These are phyloP conservation scores for Diaporthe citri DNA, from an alignment of 2,329 filamentous ascomycete genomes.

Conservation along the genomic window DNA sequence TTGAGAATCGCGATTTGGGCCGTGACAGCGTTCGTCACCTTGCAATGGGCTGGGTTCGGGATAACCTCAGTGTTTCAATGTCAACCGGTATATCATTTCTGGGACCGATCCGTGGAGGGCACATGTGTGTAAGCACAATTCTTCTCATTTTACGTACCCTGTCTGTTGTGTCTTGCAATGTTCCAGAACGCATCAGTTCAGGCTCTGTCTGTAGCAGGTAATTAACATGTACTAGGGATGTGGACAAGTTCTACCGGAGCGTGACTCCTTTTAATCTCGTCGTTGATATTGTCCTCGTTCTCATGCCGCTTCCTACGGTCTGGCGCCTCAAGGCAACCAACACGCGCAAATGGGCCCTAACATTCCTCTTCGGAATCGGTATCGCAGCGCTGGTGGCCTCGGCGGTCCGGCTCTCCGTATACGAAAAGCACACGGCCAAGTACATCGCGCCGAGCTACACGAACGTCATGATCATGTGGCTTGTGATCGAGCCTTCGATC, in stretches of 20 bases:
- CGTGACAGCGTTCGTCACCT: constrained; percentile 23
- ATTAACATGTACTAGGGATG: neutral
- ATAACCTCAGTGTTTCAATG: constrained; percentile 23
- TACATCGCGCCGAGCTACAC: constrained; percentile 35
- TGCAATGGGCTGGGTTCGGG: constrained; percentile 36
- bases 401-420: constrained; percentile 29
- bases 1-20: constrained; percentile 32
- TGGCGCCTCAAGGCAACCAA: constrained; percentile 35
- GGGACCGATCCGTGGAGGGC: constrained; percentile 29
- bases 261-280: constrained; percentile 38
- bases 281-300: constrained; percentile 23
- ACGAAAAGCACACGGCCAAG: constrained; percentile 28
- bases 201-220: neutral
- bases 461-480: constrained; percentile 36
- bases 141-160: neutral
- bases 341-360: constrained; percentile 34
- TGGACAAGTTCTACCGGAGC: constrained; percentile 35
- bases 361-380: constrained; percentile 37
- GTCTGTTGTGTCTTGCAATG: neutral
- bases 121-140: constrained; percentile 11
- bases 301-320: constrained; percentile 36
- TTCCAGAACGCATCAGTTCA: neutral
- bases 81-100: constrained; percentile 30
- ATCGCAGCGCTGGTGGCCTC: constrained; percentile 34
- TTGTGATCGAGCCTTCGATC: constrained; percentile 35